Percentiles rank a stretch among this genome's conserved stretches.
Evolutionary conservation across 345 rosid genomes (phyloP).

Genomic region (Aquilaria sinensis): DNA sequence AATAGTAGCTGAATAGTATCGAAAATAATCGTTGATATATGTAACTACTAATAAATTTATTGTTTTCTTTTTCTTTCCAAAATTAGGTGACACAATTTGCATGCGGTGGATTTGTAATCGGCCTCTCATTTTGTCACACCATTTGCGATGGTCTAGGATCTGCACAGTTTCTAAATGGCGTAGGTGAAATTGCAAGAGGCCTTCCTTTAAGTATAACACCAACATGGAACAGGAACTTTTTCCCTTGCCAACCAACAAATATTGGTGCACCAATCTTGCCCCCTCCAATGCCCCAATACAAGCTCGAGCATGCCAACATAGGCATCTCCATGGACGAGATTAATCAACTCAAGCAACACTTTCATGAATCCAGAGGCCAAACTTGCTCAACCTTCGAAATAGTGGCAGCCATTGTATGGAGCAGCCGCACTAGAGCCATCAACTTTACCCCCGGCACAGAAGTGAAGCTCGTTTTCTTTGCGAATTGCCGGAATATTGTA

Average conservation of each 20-base stretch:
- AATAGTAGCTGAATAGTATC: not conserved
- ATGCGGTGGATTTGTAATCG: slow-evolving; percentile 65
- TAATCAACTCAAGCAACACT: slow-evolving; percentile 29
- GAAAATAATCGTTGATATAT: not conserved
- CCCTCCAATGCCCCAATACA: slow-evolving; percentile 37
- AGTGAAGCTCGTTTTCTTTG: slow-evolving; percentile 55
- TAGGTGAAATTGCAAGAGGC: slow-evolving; percentile 54
- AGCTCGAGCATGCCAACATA: slow-evolving; percentile 35
- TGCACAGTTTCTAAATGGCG: slow-evolving; percentile 61
- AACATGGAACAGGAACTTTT: slow-evolving; percentile 48
- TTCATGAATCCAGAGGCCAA: slow-evolving; percentile 24
- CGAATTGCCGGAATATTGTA: slow-evolving; percentile 42
- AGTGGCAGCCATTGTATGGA: slow-evolving; percentile 50
- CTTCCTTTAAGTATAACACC: slow-evolving; percentile 27
- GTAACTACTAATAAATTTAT: not conserved
- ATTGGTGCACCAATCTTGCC: slow-evolving; percentile 12
- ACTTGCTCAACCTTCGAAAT: slow-evolving; percentile 54
- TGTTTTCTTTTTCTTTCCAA: slow-evolving; percentile 1
- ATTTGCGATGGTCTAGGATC: slow-evolving; percentile 71
- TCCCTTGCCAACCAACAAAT: slow-evolving; percentile 15
- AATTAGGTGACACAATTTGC: slow-evolving; percentile 54
- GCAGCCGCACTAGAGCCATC: slow-evolving; percentile 29
- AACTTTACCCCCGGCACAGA: slow-evolving; percentile 18
- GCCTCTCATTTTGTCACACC: slow-evolving; percentile 48
- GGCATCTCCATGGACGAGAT: slow-evolving; percentile 51